Base-by-base conservation (phyloP, 495 filamentous ascomycete genomes). In the Penicillium coffeae region DNA sequence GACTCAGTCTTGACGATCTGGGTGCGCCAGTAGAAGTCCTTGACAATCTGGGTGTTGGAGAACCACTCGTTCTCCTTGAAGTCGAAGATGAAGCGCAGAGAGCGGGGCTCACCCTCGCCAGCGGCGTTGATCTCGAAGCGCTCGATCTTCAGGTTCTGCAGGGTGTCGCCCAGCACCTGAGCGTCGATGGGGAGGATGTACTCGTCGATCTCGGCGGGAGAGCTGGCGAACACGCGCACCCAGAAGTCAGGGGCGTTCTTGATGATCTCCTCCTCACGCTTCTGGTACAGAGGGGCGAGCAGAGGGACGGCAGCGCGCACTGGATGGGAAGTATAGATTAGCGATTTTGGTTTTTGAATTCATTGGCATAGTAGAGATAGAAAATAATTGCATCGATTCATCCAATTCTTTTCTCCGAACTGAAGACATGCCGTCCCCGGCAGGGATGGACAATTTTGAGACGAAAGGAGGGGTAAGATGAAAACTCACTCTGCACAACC, bases 21-120 rank as follows among this genome's bases (percentile, higher is more conserved):
- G 63, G 76, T 76, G 52, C 89, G 83, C 72, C 81, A 86, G 81
- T 85, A 90, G 67, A 96, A 92, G 58, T 85, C 86, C 83, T 97
- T 97, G 66, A 88, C 86, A 35, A 97, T 69, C 47, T 83, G 78
- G 33, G 65, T 63, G 65, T 95, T 77, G 52, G 80, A 74, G 62
- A 95, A 92, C 68, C 80, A 83, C 12, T 84, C 77, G 68, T 96
- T 96, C 73, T 65, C 53, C 46, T 60, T 46, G 69, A 79, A 72
- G 40, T 75, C 62, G 47, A 72, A 67, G 45, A 59, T 64, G 56
- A 77, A 62, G 34, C 72, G 63, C 58, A 75, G 46, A 62, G 68
- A 72, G 56, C 72, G 72, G 38, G 72, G 72, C 63, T 75, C 72
- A 47, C 78, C 76, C 25, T 72, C 51, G 55, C 72, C 70, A 42